Evolutionary conservation across 129 eudicot species (phyloP).

Genomic region (Chrysanthemum makinoi): DNA sequence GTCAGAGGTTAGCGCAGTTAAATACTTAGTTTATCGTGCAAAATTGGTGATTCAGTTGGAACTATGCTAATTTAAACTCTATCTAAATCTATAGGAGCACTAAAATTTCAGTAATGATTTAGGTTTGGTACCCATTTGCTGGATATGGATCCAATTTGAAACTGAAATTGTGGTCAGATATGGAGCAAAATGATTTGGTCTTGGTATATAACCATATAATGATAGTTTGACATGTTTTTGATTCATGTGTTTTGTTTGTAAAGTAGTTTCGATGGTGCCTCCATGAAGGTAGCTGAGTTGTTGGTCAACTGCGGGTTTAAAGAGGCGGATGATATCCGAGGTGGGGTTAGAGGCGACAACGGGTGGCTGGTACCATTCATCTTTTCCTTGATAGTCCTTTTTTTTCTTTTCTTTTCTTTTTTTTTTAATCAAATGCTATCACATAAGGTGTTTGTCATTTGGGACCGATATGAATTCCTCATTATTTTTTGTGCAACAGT

Average conservation of each 20-base stretch:
- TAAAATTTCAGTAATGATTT: background rate
- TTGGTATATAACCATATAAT: background rate
- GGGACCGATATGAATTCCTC: background rate
- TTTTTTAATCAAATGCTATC: background rate
- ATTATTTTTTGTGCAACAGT: background rate
- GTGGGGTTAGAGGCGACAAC: conserved; percentile 78
- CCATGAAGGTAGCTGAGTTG: conserved; percentile 78
- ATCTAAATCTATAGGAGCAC: conserved; percentile 9
- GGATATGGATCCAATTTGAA: background rate
- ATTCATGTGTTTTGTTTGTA: conserved; percentile 53
- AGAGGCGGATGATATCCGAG: conserved; percentile 85
- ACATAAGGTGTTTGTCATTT: background rate
- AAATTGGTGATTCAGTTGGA: background rate
- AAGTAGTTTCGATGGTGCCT: conserved; percentile 96
- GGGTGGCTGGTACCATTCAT: conserved; percentile 82
- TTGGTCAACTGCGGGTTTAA: conserved; percentile 81
- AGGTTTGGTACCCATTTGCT: background rate
- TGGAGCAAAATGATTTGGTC: background rate
- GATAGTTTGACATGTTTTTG: conserved; percentile 26
- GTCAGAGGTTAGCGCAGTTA: background rate
- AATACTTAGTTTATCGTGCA: background rate
- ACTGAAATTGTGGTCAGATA: conserved; percentile 1
- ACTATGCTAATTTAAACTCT: background rate
- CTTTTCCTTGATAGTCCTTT: background rate
- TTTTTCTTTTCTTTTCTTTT: too few species aligned